Percentiles rank a stretch among this genome's conserved stretches.
These are phyloP conservation scores for Ichthyophthirius multifiliis DNA, from an alignment of 169 alveolate genomes.

Conservation along the genomic window DNA sequence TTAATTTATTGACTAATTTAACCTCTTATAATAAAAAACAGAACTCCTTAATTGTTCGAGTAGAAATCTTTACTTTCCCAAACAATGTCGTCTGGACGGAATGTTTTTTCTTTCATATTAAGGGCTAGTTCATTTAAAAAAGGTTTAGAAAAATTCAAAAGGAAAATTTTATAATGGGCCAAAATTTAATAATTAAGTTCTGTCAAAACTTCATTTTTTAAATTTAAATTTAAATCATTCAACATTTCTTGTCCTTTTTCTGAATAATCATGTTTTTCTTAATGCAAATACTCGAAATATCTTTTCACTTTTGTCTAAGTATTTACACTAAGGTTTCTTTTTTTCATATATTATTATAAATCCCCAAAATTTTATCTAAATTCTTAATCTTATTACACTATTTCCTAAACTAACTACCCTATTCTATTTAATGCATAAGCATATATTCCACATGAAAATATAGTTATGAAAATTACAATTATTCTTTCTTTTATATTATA, in stretches of 20 bases:
- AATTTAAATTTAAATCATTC: neutral
- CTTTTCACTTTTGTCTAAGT: neutral
- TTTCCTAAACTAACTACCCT: neutral
- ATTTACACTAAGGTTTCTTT: neutral
- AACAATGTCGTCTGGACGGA: neutral
- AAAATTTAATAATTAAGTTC: neutral
- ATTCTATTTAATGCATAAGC: neutral
- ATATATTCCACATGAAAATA: neutral
- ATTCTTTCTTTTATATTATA: conserved; percentile 7
- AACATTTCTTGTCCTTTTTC: neutral
- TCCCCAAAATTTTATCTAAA: neutral
- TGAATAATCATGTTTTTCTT: neutral
- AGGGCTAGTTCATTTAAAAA: neutral
- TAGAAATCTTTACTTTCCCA: neutral
- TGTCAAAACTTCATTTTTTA: neutral
- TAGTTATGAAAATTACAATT: neutral
- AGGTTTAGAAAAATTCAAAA: neutral
- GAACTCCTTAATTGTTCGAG: neutral
- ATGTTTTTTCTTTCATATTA: neutral
- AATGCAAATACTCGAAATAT: conserved; percentile 12
- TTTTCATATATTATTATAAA: neutral
- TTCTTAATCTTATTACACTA: neutral
- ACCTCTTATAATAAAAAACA: neutral
- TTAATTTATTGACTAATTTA: neutral
- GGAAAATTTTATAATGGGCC: neutral